These are phyloP conservation scores for Debaryomyces maramus DNA, from an alignment of 805 yeast genomes.

Conservation along the genomic window DNA sequence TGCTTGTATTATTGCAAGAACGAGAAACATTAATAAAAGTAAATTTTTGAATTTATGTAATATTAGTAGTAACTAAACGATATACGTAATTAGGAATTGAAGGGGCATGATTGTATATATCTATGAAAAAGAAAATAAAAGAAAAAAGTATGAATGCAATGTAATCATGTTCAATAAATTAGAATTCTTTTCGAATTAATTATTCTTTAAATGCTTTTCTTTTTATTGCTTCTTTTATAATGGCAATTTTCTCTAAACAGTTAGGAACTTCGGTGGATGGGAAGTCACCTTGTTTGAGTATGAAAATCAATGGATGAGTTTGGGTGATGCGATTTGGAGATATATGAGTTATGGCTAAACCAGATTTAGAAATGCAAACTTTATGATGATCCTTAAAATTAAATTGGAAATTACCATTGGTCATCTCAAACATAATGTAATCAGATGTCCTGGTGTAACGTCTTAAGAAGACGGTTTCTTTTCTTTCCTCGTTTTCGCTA, in stretches of 20 bases:
- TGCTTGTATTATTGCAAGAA: too few relatives aligned
- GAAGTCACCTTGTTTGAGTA: constrained; percentile 44
- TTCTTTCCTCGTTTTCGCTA: constrained; percentile 61
- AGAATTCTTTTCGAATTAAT: neutral
- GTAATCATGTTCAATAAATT: constrained; percentile 2
- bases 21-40: too few relatives aligned
- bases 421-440: constrained; percentile 88
- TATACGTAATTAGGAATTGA: neutral
- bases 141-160: constrained; percentile 4
- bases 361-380: constrained; percentile 73
- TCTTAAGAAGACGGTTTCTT: constrained; percentile 73
- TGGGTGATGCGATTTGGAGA: constrained; percentile 73
- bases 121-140: constrained; percentile 1
- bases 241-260: constrained; percentile 39
- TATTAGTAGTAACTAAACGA: too few relatives aligned
- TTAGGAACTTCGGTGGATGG: constrained; percentile 41
- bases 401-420: constrained; percentile 90
- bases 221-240: constrained; percentile 66
- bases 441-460: constrained; percentile 77
- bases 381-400: constrained; percentile 96
- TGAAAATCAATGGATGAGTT: constrained; percentile 56
- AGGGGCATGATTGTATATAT: neutral
- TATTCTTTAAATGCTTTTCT: constrained; percentile 30
- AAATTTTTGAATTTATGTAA: too few relatives aligned
- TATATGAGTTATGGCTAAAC: constrained; percentile 75